Evolutionary conservation across 1,139 yeast genomes (phyloP).

Genomic region (Sugiyamaella pinicola): DNA sequence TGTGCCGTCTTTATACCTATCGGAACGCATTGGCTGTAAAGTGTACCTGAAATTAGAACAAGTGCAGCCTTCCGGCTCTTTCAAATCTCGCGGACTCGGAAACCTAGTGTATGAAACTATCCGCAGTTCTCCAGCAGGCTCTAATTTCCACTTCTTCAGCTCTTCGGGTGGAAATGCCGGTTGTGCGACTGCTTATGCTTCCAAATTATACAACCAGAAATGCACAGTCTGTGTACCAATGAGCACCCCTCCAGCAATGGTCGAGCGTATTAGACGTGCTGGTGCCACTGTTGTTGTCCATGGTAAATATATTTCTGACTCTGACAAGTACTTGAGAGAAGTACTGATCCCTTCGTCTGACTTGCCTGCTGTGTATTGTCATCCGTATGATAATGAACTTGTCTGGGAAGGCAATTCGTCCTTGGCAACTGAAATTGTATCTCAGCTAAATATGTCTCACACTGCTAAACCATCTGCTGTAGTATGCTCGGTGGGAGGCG

Average conservation of each 20-base stretch:
- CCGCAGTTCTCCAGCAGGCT: slow-evolving; percentile 30
- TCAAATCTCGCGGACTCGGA: slow-evolving; percentile 57
- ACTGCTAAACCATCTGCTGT: slow-evolving; percentile 54
- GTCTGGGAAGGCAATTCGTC: slow-evolving; percentile 73
- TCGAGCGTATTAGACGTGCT: slow-evolving; percentile 47
- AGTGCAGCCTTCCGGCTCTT: slow-evolving; percentile 71
- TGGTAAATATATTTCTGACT: slow-evolving; percentile 65
- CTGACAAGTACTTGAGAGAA: slow-evolving; percentile 55
- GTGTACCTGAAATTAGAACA: slow-evolving; percentile 62
- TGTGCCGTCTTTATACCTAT: slow-evolving; percentile 38
- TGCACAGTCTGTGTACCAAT: slow-evolving; percentile 70
- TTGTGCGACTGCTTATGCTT: slow-evolving; percentile 68
- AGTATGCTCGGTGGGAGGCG: slow-evolving; percentile 76
- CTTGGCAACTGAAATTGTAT: slow-evolving; percentile 58
- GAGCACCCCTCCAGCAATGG: slow-evolving; percentile 49
- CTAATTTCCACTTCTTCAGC: slow-evolving; percentile 54
- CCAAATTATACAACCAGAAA: slow-evolving; percentile 44
- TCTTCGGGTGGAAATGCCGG: slow-evolving; percentile 87
- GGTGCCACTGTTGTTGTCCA: slow-evolving; percentile 60
- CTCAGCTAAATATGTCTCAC: slow-evolving; percentile 41
- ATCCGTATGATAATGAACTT: slow-evolving; percentile 66
- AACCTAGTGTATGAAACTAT: slow-evolving; percentile 40
- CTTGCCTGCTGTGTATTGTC: slow-evolving; percentile 55
- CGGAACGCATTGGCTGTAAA: slow-evolving; percentile 41
- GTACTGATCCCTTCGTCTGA: slow-evolving; percentile 39